Evolutionary conservation across 2,329 filamentous ascomycete species (phyloP), one percentile per base, ranked within the genome.

Genomic region (Thielaviopsis ethacetica): DNA sequence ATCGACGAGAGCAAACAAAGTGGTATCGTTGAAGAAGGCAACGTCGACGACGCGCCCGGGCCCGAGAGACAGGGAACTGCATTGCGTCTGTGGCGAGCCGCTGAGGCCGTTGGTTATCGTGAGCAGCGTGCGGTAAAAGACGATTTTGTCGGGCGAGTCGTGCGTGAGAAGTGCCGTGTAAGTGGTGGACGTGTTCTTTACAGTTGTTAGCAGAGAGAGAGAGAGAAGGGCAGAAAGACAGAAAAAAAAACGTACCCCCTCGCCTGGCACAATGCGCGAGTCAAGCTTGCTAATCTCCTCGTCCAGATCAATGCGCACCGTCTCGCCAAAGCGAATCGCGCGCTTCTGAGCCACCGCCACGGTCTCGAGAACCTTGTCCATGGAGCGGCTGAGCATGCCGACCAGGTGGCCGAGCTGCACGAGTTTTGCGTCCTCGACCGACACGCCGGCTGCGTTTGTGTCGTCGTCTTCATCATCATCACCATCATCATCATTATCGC

Each of bases 331-430:
- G 5, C 83, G 73, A 12, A 90, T 84, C 59, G 82, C 84, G 58
- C 83, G 74, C 65, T 81, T 76, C 70, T 89, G 79, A 6, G 84
- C 80, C 69, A 85, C 80, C 62, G 88, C 82, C 67, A 90, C 82
- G 61, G 83, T 75, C 58, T 79, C 70, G 65, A 89, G 87, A 1
- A 88, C 76, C 7, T 70, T 70, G n/a, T 75, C 75, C 10, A 83
- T 80, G 65, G 83, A 81, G 2, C 69, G 68, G 0, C 75, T 73
- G 17, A 88, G 70, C 59, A 82, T 78, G 12, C 75, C 73, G 13
- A 81, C 79, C 51, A 91, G 68, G 57, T 86, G 82, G 54, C 79
- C 78, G n/a, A 88, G 70, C 59, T 80, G 78, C 0, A 82, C 77
- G 17, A 85, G 69, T 15, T 59, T 56, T 2, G 13, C 27, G 4